Conservation (phyloP, 345 rosid genomes). For the Atalantia buxifolia region DNA sequence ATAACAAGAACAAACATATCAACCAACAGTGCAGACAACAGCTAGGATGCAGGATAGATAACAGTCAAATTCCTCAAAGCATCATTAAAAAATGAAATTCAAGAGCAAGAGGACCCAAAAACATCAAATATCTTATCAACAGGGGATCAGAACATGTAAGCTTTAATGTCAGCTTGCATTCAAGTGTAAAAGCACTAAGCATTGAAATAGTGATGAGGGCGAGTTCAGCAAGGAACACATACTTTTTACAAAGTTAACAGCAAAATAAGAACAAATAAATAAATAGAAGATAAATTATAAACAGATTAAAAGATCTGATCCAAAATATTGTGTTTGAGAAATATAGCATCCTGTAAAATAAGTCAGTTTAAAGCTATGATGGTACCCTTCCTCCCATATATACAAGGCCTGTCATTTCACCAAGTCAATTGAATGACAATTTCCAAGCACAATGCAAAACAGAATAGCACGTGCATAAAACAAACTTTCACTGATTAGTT, state of each 20-base stretch:
- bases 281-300: neutral
- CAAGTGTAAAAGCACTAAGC: neutral
- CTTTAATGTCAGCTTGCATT: neutral
- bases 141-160: neutral
- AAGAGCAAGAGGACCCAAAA: neutral
- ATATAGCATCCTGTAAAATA: neutral
- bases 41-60: neutral
- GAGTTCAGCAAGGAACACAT: neutral
- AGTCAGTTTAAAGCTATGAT: neutral
- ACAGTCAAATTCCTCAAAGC: neutral
- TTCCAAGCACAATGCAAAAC: neutral
- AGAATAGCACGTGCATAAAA: neutral
- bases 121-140: neutral
- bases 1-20: constrained; percentile 15
- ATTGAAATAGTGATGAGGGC: neutral
- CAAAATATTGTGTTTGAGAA: neutral
- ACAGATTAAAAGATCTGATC: neutral
- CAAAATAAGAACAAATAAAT: neutral
- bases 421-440: neutral
- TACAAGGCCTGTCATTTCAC: neutral
- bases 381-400: neutral
- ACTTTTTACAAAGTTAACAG: neutral
- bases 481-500: neutral
- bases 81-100: neutral
- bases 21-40: neutral